phyloP scores from a whole-genome alignment of 1,284 basidiomycete species.

The Apiotrichum sp. region DNA sequence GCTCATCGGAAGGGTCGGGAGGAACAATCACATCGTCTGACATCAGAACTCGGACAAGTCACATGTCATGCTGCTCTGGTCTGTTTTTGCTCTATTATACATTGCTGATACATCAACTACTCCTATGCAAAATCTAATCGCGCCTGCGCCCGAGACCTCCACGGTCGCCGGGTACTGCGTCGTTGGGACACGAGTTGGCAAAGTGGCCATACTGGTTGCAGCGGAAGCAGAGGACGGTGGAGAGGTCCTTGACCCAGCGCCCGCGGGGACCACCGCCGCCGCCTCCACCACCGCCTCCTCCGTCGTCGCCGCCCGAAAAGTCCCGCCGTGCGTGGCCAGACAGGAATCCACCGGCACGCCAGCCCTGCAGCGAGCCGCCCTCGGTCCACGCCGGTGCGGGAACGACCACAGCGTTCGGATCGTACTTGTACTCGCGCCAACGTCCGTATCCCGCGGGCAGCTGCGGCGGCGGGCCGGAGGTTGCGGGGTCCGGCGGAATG shows the following conservation, averaged over 20 bases:
- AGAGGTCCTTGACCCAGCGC: conserved; percentile 51
- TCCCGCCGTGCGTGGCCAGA: conserved; percentile 30
- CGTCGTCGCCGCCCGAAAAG: conserved; percentile 41
- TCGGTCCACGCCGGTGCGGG: conserved; percentile 40
- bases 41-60: too few relatives aligned
- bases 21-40: too few relatives aligned
- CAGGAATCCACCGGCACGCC: conserved; percentile 38
- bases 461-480: conserved; percentile 79
- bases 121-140: background rate
- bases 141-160: conserved; percentile 27
- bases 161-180: conserved; percentile 43
- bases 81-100: too few relatives aligned
- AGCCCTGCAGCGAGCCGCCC: conserved; percentile 35
- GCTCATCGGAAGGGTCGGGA: too few relatives aligned
- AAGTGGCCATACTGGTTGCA: conserved; percentile 74
- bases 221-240: conserved; percentile 76
- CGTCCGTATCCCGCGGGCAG: conserved; percentile 60
- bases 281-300: conserved; percentile 17
- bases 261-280: conserved; percentile 26
- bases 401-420: conserved; percentile 52
- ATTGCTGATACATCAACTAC: too few relatives aligned
- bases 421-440: conserved; percentile 71
- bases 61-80: too few relatives aligned
- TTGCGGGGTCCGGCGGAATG: conserved; percentile 63
- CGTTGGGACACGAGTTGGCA: conserved; percentile 83